Evolutionary conservation across 2,329 filamentous ascomycete species (phyloP).

Genomic region (Penicillium sp.): DNA sequence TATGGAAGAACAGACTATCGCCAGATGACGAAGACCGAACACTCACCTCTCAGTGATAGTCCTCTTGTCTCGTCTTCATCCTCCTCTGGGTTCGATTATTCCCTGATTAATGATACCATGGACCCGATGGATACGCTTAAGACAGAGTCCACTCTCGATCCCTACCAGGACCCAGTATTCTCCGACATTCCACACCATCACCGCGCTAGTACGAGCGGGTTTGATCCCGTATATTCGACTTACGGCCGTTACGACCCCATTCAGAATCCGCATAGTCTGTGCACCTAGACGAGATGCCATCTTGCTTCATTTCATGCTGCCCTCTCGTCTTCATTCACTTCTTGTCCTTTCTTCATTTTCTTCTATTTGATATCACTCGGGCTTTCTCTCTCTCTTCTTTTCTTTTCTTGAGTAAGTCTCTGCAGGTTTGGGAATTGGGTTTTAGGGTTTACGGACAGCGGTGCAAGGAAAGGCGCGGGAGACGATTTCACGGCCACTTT

Average conservation of each 20-base stretch:
- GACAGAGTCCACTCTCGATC: conserved; percentile 34
- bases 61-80: conserved; percentile 46
- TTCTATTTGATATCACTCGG: conserved; percentile 9
- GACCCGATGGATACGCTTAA: conserved; percentile 46
- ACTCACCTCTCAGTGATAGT: conserved; percentile 44
- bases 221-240: conserved; percentile 36
- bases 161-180: conserved; percentile 39
- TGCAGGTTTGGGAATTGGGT: conserved; percentile 28
- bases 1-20: conserved; percentile 42
- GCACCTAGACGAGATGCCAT: conserved; percentile 28
- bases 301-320: not conserved
- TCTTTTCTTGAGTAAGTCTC: conserved; percentile 8
- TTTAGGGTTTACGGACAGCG: conserved; percentile 31
- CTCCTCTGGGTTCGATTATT: conserved; percentile 43
- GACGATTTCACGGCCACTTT: conserved; percentile 26
- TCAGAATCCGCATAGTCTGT: conserved; percentile 39
- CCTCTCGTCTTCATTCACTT: not conserved
- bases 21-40: conserved; percentile 40
- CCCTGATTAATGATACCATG: conserved; percentile 43
- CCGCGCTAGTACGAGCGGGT: conserved; percentile 33
- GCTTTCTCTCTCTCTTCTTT: not conserved
- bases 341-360: not conserved
- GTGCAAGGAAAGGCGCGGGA: conserved; percentile 44
- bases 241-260: conserved; percentile 41
- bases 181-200: conserved; percentile 27